Evolutionary conservation across 805 yeast genomes (phyloP), one percentile per base, ranked within the genome.

Genomic region (Saccharomyces mikatae): DNA sequence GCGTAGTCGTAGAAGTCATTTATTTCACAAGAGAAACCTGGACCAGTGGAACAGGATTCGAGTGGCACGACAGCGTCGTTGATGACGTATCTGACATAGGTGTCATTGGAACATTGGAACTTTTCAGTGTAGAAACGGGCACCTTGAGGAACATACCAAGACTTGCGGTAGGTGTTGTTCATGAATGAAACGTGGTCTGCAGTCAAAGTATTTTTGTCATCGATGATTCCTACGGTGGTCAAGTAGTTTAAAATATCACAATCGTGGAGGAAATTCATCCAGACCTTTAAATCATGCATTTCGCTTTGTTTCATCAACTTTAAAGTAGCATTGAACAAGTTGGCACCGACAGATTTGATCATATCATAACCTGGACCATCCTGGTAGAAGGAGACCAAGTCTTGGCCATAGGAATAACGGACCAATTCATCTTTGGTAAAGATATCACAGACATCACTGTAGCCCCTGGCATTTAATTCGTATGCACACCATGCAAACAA

Each of bases 211-310:
- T 69, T 60, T 22, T 65, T 71, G 9, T 66, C 61, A 24, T 63
- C 70, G 31, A 68, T 67, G 28, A 87, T 66, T 6, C 89, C 90
- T 49, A 87, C 69, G 2, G 92, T 87, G 30, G 87, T 73, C 61
- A 84, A 71, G 60, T 77, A 82, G 46, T 83, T 73, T 57, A 82
- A 74, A 46, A 87, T 69, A 58, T 84, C 86, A 41, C 85, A 78
- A 66, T 89, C 96, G 64, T 89, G 96, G 14, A 88, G 76, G 73
- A 87, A 84, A 59, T 82, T 85, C 60, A 86, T 74, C 75, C 84
- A 84, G 49, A 86, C 73, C 54, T 79, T 77, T 64, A 68, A 80
- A 55, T 73, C 76, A 60, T 80, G 84, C 55, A 76, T 78, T 9
- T 66, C 63, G 41, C 79, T 79, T 52, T 78, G 76, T 56, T 74